A percentile compares a stretch with the other conserved stretches of the same genome.
phyloP scores from a whole-genome alignment of 148 eudicot genomes.

The Heliamphora exappendiculata region DNA sequence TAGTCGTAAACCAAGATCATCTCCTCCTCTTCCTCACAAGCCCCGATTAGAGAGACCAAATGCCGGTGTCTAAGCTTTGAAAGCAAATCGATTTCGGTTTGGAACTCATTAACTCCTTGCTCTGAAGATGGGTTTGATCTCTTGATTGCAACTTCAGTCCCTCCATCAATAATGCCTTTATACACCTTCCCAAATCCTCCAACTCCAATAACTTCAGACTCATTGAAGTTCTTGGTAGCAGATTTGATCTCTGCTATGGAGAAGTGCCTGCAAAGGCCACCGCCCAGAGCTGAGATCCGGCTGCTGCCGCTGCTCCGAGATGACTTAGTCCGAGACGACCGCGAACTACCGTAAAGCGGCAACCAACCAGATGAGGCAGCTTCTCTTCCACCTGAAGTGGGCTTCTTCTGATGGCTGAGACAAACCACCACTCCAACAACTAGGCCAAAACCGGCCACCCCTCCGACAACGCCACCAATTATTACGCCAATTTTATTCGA shows the following conservation, averaged over 20 bases:
- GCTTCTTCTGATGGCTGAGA: background rate
- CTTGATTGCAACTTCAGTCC: slow-evolving; percentile 31
- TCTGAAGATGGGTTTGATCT: slow-evolving; percentile 35
- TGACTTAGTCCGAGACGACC: slow-evolving; percentile 11
- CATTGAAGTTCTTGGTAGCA: slow-evolving; percentile 29
- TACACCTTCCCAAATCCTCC: slow-evolving; percentile 43
- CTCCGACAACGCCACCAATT: slow-evolving; percentile 14
- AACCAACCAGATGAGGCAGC: slow-evolving; percentile 15
- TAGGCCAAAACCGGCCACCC: slow-evolving; percentile 7
- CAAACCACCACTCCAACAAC: slow-evolving; percentile 4
- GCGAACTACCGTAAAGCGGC: slow-evolving; percentile 23
- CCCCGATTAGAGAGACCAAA: slow-evolving; percentile 36
- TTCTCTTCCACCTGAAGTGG: background rate
- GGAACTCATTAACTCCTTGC: slow-evolving; percentile 37
- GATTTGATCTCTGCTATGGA: slow-evolving; percentile 24
- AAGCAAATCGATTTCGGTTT: slow-evolving; percentile 35
- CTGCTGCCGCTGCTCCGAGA: slow-evolving; percentile 17
- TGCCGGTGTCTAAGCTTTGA: slow-evolving; percentile 35
- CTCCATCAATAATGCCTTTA: slow-evolving; percentile 23
- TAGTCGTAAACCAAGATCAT: slow-evolving; percentile 43
- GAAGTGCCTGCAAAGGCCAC: slow-evolving; percentile 28
- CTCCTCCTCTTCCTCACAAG: slow-evolving; percentile 32
- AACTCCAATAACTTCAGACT: slow-evolving; percentile 31
- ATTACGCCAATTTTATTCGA: background rate
- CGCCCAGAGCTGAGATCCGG: slow-evolving; percentile 13